Evolutionary conservation across 116 monocot species (phyloP).

Genomic region (Thalassia testudinum): DNA sequence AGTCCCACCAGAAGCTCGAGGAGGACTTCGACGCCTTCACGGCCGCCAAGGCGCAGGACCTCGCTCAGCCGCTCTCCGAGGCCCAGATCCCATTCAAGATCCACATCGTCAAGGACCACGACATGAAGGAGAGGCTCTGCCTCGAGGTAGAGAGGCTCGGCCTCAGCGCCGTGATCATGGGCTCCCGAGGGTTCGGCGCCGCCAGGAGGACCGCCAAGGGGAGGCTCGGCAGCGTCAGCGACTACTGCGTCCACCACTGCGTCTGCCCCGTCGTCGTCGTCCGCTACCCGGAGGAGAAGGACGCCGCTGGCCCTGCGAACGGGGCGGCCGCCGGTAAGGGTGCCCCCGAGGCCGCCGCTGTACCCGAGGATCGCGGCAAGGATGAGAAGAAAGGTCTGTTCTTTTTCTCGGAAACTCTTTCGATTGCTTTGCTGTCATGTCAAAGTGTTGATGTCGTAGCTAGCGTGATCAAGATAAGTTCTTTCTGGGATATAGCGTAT

Average conservation of each 20-base stretch:
- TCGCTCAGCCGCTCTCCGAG: constrained; percentile 57
- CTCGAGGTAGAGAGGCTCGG: constrained; percentile 76
- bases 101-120: constrained; percentile 79
- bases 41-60: constrained; percentile 45
- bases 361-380: too few species aligned
- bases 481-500: too few species aligned
- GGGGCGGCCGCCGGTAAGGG: background rate
- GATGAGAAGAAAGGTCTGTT: too few species aligned
- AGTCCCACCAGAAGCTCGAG: too few species aligned
- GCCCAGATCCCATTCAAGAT: constrained; percentile 72
- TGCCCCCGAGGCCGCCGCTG: too few species aligned
- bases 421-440: too few species aligned
- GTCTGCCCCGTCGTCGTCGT: constrained; percentile 53
- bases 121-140: constrained; percentile 88
- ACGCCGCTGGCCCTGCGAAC: background rate
- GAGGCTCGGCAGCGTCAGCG: constrained; percentile 52
- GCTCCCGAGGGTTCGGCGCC: constrained; percentile 42
- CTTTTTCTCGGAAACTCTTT: too few species aligned
- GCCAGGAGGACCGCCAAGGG: constrained; percentile 13
- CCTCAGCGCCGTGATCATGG: constrained; percentile 65
- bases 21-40: constrained; percentile 66
- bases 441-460: too few species aligned
- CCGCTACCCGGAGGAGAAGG: constrained; percentile 33
- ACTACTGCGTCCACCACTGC: constrained; percentile 63
- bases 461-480: too few species aligned